Base-by-base conservation (phyloP, 2,329 filamentous ascomycete genomes). In the Graphiopsis chlorocephala region DNA sequence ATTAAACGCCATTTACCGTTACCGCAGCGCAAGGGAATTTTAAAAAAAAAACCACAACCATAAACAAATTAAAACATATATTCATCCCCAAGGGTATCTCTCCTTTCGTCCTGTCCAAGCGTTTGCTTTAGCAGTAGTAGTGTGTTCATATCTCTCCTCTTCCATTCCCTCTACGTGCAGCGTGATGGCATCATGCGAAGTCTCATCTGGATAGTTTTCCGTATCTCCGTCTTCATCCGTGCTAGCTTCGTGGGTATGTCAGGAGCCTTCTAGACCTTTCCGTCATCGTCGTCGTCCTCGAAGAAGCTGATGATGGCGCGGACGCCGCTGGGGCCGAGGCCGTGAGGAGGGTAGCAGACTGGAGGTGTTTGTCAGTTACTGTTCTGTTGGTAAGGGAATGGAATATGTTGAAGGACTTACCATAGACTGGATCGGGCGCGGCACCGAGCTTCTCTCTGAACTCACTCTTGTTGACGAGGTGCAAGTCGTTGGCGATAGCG, bases 361-460 rank as follows among this genome's bases (percentile, higher is more conserved):
- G 26, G 52, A 50, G 15, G 11, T 17, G 6, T 20, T 45, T 17
- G 47, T 50, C 26, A 50, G 47, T 20, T 28, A 25, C 47, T 50
- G 15, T 2, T 2, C 1, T 4, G n/a, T 25, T 15, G 23, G 2
- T 11, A 50, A 7, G 1, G 12, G 47, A 26, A 17, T 28, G 4
- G 12, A 2, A 26, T 48, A 7, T 17, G 6, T n/a, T 31, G 7
- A 47, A 38, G 6, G 48, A 71, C 73, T 72, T 68, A 76, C 74
- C 70, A 78, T 92, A 97, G 29, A 94, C 88, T 56, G 90, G 88
- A 73, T 97, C 93, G 66, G 93, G 92, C 65, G 87, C 82, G 4
- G 91, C 91, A 61, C 93, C 93, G 76, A 97, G 87, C 84, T 97
- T 97, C 80, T 91, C 90, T 66, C 93, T 84, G 81, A 97, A 97